phyloP scores from a whole-genome alignment of 768 basidiomycete genomes.

The Hortiboletus flavorubellus region DNA sequence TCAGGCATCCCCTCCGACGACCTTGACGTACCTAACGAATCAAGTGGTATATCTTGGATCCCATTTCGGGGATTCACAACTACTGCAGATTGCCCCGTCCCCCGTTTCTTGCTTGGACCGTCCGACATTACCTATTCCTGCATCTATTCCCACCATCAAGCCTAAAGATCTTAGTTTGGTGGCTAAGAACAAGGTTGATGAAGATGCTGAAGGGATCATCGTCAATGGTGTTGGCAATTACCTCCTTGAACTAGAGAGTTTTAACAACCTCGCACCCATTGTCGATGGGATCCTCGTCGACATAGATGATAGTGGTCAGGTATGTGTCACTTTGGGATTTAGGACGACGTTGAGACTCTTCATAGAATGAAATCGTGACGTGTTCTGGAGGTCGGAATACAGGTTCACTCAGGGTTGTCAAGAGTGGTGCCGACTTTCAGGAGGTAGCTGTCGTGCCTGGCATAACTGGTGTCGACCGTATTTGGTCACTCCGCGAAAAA shows the following conservation, averaged over 20 bases:
- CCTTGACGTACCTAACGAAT: slow-evolving; percentile 67
- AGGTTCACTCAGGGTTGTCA: slow-evolving; percentile 72
- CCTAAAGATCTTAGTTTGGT: slow-evolving; percentile 36
- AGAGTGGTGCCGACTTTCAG: slow-evolving; percentile 79
- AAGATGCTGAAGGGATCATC: slow-evolving; percentile 41
- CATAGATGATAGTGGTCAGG: slow-evolving; percentile 67
- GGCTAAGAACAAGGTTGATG: slow-evolving; percentile 34
- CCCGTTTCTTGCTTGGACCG: slow-evolving; percentile 40
- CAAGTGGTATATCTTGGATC: slow-evolving; percentile 78
- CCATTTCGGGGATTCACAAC: slow-evolving; percentile 76
- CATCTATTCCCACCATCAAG: slow-evolving; percentile 42
- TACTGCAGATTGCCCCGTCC: slow-evolving; percentile 54
- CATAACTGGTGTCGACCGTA: slow-evolving; percentile 48
- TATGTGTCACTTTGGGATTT: slow-evolving; percentile 26
- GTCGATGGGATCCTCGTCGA: slow-evolving; percentile 77
- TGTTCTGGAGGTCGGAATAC: slow-evolving; percentile 79
- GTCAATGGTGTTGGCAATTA: slow-evolving; percentile 53
- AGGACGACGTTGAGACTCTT: background rate
- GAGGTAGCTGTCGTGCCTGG: slow-evolving; percentile 59
- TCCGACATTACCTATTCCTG: slow-evolving; percentile 52
- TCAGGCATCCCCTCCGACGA: slow-evolving; percentile 68
- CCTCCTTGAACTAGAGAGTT: slow-evolving; percentile 59
- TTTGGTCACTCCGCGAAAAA: slow-evolving; percentile 58
- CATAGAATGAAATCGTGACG: slow-evolving; percentile 75
- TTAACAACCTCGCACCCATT: slow-evolving; percentile 80